phyloP scores from a whole-genome alignment of 192 early-diverging fungal species.

The Coemansia pectinata region DNA sequence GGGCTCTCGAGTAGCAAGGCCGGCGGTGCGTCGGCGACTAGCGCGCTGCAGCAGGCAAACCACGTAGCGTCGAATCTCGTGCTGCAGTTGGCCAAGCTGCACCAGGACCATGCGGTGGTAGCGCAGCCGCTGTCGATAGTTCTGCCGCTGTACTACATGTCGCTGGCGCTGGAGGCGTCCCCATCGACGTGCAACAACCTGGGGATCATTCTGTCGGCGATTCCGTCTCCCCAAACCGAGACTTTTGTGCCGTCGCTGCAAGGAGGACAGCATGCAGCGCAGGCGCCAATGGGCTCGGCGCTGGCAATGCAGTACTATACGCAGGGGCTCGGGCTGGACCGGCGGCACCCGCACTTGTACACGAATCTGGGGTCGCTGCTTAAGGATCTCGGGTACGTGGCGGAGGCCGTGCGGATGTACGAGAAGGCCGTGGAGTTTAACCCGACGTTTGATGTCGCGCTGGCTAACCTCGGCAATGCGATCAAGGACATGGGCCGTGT shows the following conservation, averaged over 20 bases:
- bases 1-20: conserved; percentile 32
- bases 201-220: conserved; percentile 76
- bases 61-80: conserved; percentile 59
- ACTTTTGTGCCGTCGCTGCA: conserved; percentile 55
- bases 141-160: conserved; percentile 82
- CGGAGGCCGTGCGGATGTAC: conserved; percentile 86
- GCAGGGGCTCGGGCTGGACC: conserved; percentile 79
- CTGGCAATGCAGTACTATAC: conserved; percentile 85
- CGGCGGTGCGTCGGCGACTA: conserved; percentile 9
- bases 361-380: conserved; percentile 92
- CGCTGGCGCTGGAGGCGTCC: conserved; percentile 74
- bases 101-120: conserved; percentile 71
- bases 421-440: conserved; percentile 83
- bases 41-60: conserved; percentile 51
- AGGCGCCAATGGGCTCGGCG: conserved; percentile 70
- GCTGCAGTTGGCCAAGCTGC: conserved; percentile 84
- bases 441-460: conserved; percentile 86
- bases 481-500: conserved; percentile 90
- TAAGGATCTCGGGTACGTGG: conserved; percentile 85
- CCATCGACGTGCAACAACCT: conserved; percentile 92
- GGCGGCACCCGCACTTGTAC: conserved; percentile 84
- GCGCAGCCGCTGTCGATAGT: conserved; percentile 65
- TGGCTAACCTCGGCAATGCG: conserved; percentile 92
- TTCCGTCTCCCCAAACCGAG: conserved; percentile 60
- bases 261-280: conserved; percentile 47